Conservation (phyloP, 2,329 filamentous ascomycete genomes). For the Monosporascus sp. region DNA sequence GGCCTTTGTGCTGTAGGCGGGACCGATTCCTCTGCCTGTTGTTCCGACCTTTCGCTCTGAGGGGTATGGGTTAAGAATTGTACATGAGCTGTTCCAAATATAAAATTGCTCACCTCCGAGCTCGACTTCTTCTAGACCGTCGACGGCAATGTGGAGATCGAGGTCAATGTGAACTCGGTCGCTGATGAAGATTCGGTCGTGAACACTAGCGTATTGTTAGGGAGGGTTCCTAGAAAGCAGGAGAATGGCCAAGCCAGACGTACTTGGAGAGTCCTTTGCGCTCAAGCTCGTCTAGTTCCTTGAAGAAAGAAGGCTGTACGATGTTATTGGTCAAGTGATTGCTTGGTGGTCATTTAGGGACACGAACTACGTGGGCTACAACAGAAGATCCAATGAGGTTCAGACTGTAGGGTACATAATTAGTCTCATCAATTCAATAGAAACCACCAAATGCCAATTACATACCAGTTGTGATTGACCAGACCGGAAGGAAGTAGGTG, state of each 20-base stretch:
- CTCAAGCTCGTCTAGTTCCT: not conserved
- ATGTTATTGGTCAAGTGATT: no score
- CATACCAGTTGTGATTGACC: constrained; percentile 44
- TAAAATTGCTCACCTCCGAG: not conserved
- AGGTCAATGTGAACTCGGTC: not conserved
- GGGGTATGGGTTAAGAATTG: no score
- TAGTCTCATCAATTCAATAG: no score
- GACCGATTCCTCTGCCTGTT: constrained; percentile 44
- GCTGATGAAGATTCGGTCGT: not conserved
- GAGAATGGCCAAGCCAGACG: no score
- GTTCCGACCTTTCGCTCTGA: constrained; percentile 28
- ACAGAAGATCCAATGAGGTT: constrained; percentile 48
- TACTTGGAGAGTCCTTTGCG: not conserved
- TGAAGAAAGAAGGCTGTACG: not conserved
- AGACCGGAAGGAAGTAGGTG: constrained; percentile 48
- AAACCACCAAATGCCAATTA: no score
- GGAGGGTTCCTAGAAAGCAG: no score
- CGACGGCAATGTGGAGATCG: constrained; percentile 7
- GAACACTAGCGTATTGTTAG: not conserved
- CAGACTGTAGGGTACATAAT: constrained; percentile 16
- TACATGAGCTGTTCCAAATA: no score
- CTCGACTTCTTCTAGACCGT: constrained; percentile 6
- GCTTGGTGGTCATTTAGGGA: no score
- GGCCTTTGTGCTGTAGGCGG: constrained; percentile 49
- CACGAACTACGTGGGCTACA: not conserved